Evolutionary conservation across 2,329 filamentous ascomycete species (phyloP), one percentile per base, ranked within the genome.

Genomic region (Lomentospora prolificans): DNA sequence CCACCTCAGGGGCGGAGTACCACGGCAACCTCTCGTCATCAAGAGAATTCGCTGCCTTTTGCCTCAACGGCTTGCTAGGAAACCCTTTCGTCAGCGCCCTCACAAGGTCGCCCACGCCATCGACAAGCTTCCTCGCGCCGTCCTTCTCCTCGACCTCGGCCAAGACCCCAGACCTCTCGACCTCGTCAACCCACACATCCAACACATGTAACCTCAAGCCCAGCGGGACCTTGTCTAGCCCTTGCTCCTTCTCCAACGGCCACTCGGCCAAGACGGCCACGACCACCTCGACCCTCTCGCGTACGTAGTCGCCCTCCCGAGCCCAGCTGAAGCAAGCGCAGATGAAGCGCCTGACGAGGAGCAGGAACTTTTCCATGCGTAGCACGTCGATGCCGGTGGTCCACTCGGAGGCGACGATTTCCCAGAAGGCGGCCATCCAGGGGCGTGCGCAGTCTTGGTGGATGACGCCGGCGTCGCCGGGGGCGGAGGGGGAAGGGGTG

Each of bases 171-270:
- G 83, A 80, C 65, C 84, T 85, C 69, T 91, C 87, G 63, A 91
- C 70, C 76, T 96, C 91, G 68, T 97, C 94, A 7, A 95, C 80
- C 82, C 88, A 97, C 55, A 97, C 80, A 72, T 99, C 94, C 60
- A 95, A 70, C 12, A 91, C 80, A 70, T 99, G 94, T 69, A 95
- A 84, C 60, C 90, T 75, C 67, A 99, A 67, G 0, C 94, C 94
- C 62, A 94, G 87, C 0, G 92, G 87, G 1, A 95, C 81, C 64
- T 81, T 84, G 53, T 69, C 66, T 62, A 84, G 57, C n/a, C 66
- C 64, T 31, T 69, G 66, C 33, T 67, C 66, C 31, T 60, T 58
- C 31, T 72, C 69, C 19, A 73, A 67, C 44, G 67, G 68, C 30
- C 61, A 67, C 51, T 64, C 63, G 4, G 53, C 53, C 41, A 72